Conservation (phyloP, 768 basidiomycete genomes). For the Mycena capillaripes region DNA sequence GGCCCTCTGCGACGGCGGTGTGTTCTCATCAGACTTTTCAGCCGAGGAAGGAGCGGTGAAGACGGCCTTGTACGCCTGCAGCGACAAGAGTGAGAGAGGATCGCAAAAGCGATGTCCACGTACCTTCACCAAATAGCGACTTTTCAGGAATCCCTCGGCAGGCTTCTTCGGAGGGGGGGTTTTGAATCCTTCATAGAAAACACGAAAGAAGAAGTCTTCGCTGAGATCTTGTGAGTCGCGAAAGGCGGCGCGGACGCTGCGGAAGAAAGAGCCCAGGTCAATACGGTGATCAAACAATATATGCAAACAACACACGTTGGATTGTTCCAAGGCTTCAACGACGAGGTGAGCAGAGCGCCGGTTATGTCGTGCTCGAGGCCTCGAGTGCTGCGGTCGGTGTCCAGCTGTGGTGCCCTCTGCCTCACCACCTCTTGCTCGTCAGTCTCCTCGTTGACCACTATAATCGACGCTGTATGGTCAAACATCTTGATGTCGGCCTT, state of each 20-base stretch:
- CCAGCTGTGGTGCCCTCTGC: neutral
- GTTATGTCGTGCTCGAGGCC: too few relatives aligned
- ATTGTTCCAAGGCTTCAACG: neutral
- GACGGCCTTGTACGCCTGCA: constrained; percentile 12
- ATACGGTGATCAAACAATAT: neutral
- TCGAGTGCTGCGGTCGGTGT: neutral
- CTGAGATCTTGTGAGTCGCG: neutral
- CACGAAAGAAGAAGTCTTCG: neutral
- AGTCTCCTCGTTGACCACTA: neutral
- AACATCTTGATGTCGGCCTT: constrained; percentile 5
- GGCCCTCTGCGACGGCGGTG: constrained; percentile 1
- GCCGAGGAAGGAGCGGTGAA: too few relatives aligned
- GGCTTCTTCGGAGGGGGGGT: neutral
- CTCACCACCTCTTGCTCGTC: neutral
- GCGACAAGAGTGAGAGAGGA: neutral
- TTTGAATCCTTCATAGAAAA: constrained; percentile 14
- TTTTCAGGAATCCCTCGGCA: neutral
- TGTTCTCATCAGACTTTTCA: constrained; percentile 19
- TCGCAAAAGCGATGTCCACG: neutral
- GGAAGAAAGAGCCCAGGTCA: too few relatives aligned
- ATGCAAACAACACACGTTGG: constrained; percentile 3
- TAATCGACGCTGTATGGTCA: constrained; percentile 5
- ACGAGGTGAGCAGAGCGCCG: constrained; percentile 7
- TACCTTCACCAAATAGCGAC: constrained; percentile 17
- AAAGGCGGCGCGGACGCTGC: neutral